Evolutionary conservation across 1,139 yeast species (phyloP).

Genomic region (Candida sojae): DNA sequence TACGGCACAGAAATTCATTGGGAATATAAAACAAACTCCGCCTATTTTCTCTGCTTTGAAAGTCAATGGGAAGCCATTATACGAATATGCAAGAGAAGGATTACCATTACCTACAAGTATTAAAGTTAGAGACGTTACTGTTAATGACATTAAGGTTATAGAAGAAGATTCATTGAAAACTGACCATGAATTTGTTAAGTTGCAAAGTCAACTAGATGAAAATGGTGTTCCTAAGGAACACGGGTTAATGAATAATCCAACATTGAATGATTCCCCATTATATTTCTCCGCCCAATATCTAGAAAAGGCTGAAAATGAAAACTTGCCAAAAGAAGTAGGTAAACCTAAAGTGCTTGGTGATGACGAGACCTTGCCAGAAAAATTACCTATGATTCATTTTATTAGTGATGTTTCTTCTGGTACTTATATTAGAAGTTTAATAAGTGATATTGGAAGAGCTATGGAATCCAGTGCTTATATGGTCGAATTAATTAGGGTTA

Average conservation of each 20-base stretch:
- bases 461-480: constrained; percentile 83
- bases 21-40: constrained; percentile 84
- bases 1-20: constrained; percentile 65
- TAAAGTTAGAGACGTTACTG: constrained; percentile 69
- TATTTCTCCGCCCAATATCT: constrained; percentile 57
- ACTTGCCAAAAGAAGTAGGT: constrained; percentile 28
- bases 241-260: constrained; percentile 54
- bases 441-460: constrained; percentile 87
- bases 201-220: constrained; percentile 54
- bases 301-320: constrained; percentile 40
- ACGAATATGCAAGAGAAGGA: constrained; percentile 92
- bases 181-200: constrained; percentile 56
- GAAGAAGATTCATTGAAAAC: constrained; percentile 53
- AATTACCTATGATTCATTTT: constrained; percentile 68
- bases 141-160: constrained; percentile 55
- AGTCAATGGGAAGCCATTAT: constrained; percentile 90
- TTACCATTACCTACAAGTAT: constrained; percentile 81
- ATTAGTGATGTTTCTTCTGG: constrained; percentile 88
- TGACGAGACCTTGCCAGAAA: constrained; percentile 29
- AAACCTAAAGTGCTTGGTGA: constrained; percentile 27
- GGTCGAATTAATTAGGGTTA: constrained; percentile 74
- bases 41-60: constrained; percentile 94
- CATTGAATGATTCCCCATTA: constrained; percentile 62
- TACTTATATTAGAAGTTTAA: constrained; percentile 86
- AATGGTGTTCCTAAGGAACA: constrained; percentile 51